Conservation (phyloP, 768 basidiomycete species). For the Cyclocybe aegerita region DNA sequence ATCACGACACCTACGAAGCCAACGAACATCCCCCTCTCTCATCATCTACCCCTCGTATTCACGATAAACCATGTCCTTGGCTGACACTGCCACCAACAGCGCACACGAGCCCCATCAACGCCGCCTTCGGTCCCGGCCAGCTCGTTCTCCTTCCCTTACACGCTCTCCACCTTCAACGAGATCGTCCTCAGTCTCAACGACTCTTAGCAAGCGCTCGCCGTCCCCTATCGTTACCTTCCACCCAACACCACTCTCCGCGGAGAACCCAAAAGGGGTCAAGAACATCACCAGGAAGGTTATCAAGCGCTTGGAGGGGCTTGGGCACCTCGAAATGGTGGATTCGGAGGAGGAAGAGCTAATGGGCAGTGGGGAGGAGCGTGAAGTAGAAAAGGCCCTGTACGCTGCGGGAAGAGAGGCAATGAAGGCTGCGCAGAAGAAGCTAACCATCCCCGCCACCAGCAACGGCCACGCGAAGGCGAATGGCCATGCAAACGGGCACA, state of each 20-base stretch:
- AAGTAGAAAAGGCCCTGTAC: constrained; percentile 24
- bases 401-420: constrained; percentile 17
- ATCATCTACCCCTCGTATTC: too few species aligned
- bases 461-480: constrained; percentile 16
- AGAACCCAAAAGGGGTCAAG: constrained; percentile 40
- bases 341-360: constrained; percentile 34
- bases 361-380: constrained; percentile 24
- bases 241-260: constrained; percentile 30
- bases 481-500: constrained; percentile 15
- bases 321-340: constrained; percentile 34
- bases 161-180: constrained; percentile 9
- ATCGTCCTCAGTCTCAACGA: constrained; percentile 3
- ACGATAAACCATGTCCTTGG: too few species aligned
- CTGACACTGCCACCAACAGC: constrained; percentile 12
- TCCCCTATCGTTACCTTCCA: constrained; percentile 48
- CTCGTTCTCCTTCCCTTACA: constrained; percentile 22
- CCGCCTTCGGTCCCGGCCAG: constrained; percentile 18
- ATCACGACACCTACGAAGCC: too few species aligned
- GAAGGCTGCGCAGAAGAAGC: constrained; percentile 6
- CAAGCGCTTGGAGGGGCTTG: constrained; percentile 44
- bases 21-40: too few species aligned
- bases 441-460: not conserved
- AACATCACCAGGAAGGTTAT: constrained; percentile 51
- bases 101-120: constrained; percentile 17
- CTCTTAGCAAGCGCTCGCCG: constrained; percentile 38